Evolutionary conservation across 495 filamentous ascomycete genomes (phyloP), one percentile per base, ranked within the genome.

Genomic region (Penicillium canescens): DNA sequence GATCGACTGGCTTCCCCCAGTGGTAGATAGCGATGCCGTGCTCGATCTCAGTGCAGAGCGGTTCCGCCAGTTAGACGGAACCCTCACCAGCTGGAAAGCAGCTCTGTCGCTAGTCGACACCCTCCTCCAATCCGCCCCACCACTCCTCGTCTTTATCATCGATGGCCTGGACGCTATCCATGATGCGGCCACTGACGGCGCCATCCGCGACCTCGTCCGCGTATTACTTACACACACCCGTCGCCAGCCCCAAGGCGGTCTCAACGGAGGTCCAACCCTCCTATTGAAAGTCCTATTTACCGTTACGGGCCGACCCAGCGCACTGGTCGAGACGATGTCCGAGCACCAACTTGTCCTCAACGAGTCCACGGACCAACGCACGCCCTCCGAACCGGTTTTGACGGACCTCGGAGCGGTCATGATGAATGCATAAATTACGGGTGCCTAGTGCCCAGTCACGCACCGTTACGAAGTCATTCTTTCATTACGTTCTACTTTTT

Each of bases 221-320:
- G 63, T 68, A 3, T 54, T 78, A 0, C 59, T 75, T 24, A 67
- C 62, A 2, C 73, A 78, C 59, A 74, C 69, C n/a, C 57, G 63
- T 20, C 65, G 68, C 46, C 65, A 66, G 35, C 46, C 56, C 7
- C 60, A 52, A 40, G 61, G 57, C 11, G 60, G 56, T 14, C 52
- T 40, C 42, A 48, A 63, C 21, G 57, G 55, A n/a, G 62, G 59
- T n/a, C 62, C 70, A 5, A 54, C 60, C 3, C 63, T 66, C 46
- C 42, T 76, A 2, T 59, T 78, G 45, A 78, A 78, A 45, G 67
- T 73, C 6, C 57, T 78, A 9, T 75, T 78, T 45, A 78, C 75
- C 10, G 71, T 74, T 11, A 51, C 61, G 6, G 71, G 72, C 26
- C 65, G 65, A 46, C 66, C 68, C 8, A 66, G 58, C 37, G 68